Base-by-base conservation (phyloP, 192 early-diverging fungal species). In the Thoreauomyces humboldtii region DNA sequence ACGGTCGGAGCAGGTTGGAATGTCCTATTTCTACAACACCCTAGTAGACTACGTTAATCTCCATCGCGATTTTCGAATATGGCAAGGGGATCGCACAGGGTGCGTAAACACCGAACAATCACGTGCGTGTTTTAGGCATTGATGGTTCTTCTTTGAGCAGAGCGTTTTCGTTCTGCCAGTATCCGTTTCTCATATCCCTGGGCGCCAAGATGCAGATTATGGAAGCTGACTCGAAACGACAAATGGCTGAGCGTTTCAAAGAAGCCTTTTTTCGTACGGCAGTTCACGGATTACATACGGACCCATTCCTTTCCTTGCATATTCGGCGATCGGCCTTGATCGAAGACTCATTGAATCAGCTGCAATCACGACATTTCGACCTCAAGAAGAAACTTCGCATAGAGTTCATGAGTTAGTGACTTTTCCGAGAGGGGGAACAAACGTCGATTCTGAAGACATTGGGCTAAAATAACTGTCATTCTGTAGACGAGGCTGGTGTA, bases 11-110 rank as follows among this genome's bases (percentile, higher is more conserved):
- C 61, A 71, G 33, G 67, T 94, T 29, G 76, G 81, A 1, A 71
- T 93, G 17, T 87, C 83, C 4, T 84, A 85, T 34, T 96, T 95
- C 57, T 98, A 96, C 70, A 96, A 93, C 67, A 86, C 84, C 12
- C 59, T 80, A 22, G 77, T 82, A 22, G 81, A 83, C 54, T 82
- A 82, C 56, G 43, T 80, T 1, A 72, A 82, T 63, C 38, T 80
- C 19, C 34, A 70, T 45, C 43, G 57, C 33, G 80, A 82, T 67
- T 82, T 73, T 52, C 25, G 37, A 46, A 57, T 71, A 31, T 82
- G 80, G 80, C 80, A 82, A 50, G 75, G 70, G 19, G 77, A 82
- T 37, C 65, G 72, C 5, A 67, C 72, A 15, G 77, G 75, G 76
- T 77, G 53, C 41, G 64, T 46, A 24, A 6, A 2, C 14, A 24